Base-by-base conservation (phyloP, 148 eudicot genomes). In the Camellia lanceoleosa region DNA sequence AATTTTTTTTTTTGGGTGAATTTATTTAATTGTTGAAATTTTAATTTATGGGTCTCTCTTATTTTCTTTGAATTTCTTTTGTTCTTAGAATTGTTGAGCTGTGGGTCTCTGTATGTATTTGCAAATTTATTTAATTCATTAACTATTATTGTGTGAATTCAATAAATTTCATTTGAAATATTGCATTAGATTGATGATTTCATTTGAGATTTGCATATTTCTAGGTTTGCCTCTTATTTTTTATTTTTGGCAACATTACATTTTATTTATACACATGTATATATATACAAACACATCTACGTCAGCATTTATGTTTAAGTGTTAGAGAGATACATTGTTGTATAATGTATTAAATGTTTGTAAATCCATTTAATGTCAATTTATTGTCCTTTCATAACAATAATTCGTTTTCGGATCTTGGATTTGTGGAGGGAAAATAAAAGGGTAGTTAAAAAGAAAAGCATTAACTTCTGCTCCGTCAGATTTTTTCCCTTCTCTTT, bases 181-280 rank as follows among this genome's bases (percentile, higher is more conserved):
- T 78, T 71, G 77, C 20, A 41, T 71, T 14, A 41, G n/a, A 42
- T 54, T 52, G 54, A 54, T 64, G 23, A 30, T 43, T 47, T 41
- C 20, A 69, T 56, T 30, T n/a, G 61, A 15, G 52, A 1, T 49
- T 1, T 12, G 60, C 2, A 10, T 59, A 42, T n/a, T 16, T 1
- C 19, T 62, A 38, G 38, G 43, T 60, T 69, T 5, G 3, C 56
- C 42, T 64, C 51, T 51, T 0, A 18, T 4, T 54, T 54, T 30
- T 8, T 44, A 63, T 77, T 63, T 15, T 77, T 64, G 79, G 59
- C 18, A 7, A 77, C 14, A 65, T 63, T 58, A 7, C 60, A 49
- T 3, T 14, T 54, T 20, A 20, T 23, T 75, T 76, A 46, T 14
- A 1, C 11, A 47, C 1, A 5, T 61, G 43, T 47, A 38, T 13